These are phyloP conservation scores for Globisporangium barbulae DNA, from an alignment of 352 stramenopile genomes.

Conservation along the genomic window DNA sequence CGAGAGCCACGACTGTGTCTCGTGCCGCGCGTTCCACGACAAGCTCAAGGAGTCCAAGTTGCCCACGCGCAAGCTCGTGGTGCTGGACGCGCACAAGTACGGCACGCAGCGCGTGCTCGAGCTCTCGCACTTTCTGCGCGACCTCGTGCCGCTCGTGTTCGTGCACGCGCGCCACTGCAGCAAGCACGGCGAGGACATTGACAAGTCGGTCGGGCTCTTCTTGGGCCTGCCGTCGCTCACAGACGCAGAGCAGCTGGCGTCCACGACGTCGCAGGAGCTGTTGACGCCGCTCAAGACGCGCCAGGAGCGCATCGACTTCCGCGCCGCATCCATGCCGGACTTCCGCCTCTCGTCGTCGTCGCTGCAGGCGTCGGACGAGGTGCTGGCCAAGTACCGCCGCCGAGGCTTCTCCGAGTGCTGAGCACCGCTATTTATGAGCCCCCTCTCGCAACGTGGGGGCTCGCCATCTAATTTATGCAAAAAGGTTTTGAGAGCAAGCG, in stretches of 20 bases:
- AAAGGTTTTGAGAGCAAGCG: no score
- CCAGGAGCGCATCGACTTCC: constrained; percentile 70
- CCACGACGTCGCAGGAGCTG: constrained; percentile 27
- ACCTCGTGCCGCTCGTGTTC: constrained; percentile 45
- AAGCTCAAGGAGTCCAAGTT: constrained; percentile 48
- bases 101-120: constrained; percentile 48
- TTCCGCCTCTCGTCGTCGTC: constrained; percentile 48
- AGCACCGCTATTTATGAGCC: not conserved
- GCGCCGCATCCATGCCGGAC: constrained; percentile 62
- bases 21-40: constrained; percentile 49
- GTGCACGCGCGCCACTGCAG: constrained; percentile 36
- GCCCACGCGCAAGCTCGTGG: constrained; percentile 44
- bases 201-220: constrained; percentile 66
- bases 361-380: constrained; percentile 22
- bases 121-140: constrained; percentile 61
- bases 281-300: constrained; percentile 47
- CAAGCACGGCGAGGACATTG: constrained; percentile 49
- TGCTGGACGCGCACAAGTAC: constrained; percentile 61
- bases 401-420: constrained; percentile 34
- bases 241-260: constrained; percentile 39
- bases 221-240: constrained; percentile 43
- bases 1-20: constrained; percentile 46
- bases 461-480: no score
- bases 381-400: constrained; percentile 23
- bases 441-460: no score